Evolutionary conservation across 331 rosid species (phyloP).

Genomic region (Acacia pycnantha): DNA sequence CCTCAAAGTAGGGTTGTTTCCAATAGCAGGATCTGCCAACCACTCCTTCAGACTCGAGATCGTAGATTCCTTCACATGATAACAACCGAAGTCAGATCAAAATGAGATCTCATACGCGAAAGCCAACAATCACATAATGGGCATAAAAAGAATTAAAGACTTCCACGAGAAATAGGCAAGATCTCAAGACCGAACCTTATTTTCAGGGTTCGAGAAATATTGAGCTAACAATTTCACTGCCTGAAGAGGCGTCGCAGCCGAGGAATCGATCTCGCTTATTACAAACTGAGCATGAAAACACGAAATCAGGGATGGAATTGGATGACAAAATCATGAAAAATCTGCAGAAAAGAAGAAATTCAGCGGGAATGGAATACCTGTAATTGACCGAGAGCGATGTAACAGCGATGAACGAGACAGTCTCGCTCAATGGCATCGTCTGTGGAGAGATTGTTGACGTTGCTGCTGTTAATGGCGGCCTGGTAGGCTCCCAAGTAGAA

Average conservation of each 20-base stretch:
- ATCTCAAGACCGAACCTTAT: slow-evolving; percentile 48
- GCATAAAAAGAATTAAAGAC: neutral
- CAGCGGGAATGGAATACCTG: slow-evolving; percentile 30
- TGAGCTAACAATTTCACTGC: slow-evolving; percentile 94
- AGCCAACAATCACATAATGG: neutral
- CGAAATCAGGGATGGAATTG: neutral
- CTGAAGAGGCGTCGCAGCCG: slow-evolving; percentile 89
- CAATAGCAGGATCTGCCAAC: slow-evolving; percentile 87
- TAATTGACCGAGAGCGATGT: slow-evolving; percentile 81
- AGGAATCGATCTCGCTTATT: slow-evolving; percentile 74
- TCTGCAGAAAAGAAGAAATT: neutral
- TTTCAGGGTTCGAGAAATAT: slow-evolving; percentile 67
- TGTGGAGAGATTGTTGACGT: slow-evolving; percentile 61
- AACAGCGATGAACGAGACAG: slow-evolving; percentile 84
- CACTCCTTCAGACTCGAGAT: slow-evolving; percentile 70
- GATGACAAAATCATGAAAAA: neutral
- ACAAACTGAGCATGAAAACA: slow-evolving; percentile 48
- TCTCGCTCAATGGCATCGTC: slow-evolving; percentile 86
- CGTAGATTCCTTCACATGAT: slow-evolving; percentile 56
- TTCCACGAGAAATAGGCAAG: neutral
- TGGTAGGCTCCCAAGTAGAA: slow-evolving; percentile 93
- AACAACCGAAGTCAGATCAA: neutral
- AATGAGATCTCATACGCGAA: neutral
- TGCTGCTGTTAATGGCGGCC: slow-evolving; percentile 88
- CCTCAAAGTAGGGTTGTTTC: slow-evolving; percentile 65